phyloP scores from a whole-genome alignment of 257 asterid species.

The Orobanche coerulescens region DNA sequence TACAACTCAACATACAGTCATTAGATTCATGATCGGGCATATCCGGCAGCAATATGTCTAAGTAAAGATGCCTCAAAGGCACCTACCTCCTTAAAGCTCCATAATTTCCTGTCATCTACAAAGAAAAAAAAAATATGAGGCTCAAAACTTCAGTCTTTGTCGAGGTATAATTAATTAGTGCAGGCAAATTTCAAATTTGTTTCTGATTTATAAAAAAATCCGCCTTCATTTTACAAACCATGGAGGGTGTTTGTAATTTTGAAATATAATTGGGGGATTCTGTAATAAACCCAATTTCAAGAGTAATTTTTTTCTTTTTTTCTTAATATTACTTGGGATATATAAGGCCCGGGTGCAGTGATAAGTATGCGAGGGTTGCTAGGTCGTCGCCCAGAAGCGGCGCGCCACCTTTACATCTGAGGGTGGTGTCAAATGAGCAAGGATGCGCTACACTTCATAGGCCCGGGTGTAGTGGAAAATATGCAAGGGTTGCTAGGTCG shows the following conservation, averaged over 20 bases:
- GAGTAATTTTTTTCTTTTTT: not conserved
- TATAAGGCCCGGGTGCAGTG: too few species aligned
- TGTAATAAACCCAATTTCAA: not conserved
- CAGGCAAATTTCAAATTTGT: too few species aligned
- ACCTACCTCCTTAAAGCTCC: slow-evolving; percentile 68
- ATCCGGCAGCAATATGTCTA: not conserved
- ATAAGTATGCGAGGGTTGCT: too few species aligned
- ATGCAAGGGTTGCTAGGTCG: too few species aligned
- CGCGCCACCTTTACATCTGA: too few species aligned
- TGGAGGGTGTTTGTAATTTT: not conserved
- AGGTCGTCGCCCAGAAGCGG: too few species aligned
- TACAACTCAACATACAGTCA: not conserved
- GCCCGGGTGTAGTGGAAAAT: too few species aligned
- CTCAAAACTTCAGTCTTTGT: not conserved
- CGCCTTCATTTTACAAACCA: too few species aligned
- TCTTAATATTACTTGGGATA: not conserved
- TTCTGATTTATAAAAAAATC: too few species aligned
- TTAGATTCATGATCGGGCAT: not conserved
- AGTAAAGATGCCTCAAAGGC: slow-evolving; percentile 3
- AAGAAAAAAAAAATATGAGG: slow-evolving; percentile 12
- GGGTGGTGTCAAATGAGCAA: too few species aligned
- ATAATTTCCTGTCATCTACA: slow-evolving; percentile 74
- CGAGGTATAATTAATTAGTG: not conserved
- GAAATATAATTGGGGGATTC: not conserved
- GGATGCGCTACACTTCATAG: too few species aligned